Evolutionary conservation across 495 filamentous ascomycete genomes (phyloP), one percentile per base, ranked within the genome.

Genomic region (Penicillium waksmanii): DNA sequence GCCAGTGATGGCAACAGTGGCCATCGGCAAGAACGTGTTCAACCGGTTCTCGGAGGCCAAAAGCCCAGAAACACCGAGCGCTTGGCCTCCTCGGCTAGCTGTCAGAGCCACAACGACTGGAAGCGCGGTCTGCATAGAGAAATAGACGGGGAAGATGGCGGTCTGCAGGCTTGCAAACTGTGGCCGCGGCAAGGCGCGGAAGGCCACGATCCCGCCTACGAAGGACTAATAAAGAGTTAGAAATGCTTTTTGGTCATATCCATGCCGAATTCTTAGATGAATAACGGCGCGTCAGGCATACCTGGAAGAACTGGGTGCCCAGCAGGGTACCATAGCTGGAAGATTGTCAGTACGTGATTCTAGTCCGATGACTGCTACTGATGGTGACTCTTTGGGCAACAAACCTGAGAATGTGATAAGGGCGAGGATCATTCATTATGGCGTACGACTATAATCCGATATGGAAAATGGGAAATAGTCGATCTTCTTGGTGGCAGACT

Each of bases 61-160:
- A 5, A 87, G 76, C 12, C 88, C 88, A 3, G 71, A 71, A 9
- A 90, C 34, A 49, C 84, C 78, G 8, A 73, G 65, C 0, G 66
- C 57, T 53, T 66, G 69, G 56, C 58, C 65, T 53, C 53, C 71
- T n/a, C 78, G 81, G 43, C 91, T 90, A 66, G 89, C 93, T 35
- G 94, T 97, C 54, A 96, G 68, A n/a, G 89, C 87, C 9, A 97
- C 76, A 18, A 92, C 63, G 13, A 86, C 70, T 7, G 94, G 90
- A 3, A 91, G 78, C 5, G 83, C 81, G 4, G 89, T 85, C 78
- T 97, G 93, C 44, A 97, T 72, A 23, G 83, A 77, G 73, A 97
- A 97, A 78, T 94, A 98, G 63, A 88, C 73, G 21, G 94, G 94
- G 76, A 96, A 94, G 66, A 92, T 85, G 64, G 82, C 82, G 35